Conservation (phyloP, 2,329 filamentous ascomycete genomes). For the Peltaster fructicola region DNA sequence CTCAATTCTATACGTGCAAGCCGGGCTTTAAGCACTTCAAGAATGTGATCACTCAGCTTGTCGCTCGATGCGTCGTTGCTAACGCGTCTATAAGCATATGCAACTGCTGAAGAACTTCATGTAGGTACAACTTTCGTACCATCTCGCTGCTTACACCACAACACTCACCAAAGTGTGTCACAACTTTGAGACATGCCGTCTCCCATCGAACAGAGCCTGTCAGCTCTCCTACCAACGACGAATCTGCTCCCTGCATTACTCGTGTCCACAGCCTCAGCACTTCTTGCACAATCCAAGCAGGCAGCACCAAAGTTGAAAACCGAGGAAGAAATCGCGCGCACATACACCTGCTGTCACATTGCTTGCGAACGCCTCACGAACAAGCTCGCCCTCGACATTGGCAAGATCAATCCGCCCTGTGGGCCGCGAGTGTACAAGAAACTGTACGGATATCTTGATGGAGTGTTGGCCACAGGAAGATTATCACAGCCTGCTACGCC, state of each 20-base stretch:
- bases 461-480: constrained; percentile 40
- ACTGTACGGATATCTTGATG: constrained; percentile 63
- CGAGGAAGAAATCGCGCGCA: constrained; percentile 74
- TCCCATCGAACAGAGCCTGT: constrained; percentile 53
- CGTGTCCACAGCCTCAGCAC: constrained; percentile 49
- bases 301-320: constrained; percentile 61
- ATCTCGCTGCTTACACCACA: no score
- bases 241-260: constrained; percentile 52
- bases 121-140: no score
- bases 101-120: no score
- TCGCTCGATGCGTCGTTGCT: no score
- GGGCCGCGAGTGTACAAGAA: constrained; percentile 69
- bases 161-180: no score
- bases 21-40: no score
- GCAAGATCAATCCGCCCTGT: constrained; percentile 59
- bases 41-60: no score
- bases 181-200: constrained; percentile 53
- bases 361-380: constrained; percentile 78
- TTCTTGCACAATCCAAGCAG: constrained; percentile 65
- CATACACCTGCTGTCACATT: constrained; percentile 71
- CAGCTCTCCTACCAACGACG: constrained; percentile 57
- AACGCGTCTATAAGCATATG: no score
- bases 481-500: constrained; percentile 23
- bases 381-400: constrained; percentile 55
- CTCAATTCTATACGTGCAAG: no score